phyloP scores from a whole-genome alignment of 1,284 basidiomycete genomes.

The Entoloma clypeatum region DNA sequence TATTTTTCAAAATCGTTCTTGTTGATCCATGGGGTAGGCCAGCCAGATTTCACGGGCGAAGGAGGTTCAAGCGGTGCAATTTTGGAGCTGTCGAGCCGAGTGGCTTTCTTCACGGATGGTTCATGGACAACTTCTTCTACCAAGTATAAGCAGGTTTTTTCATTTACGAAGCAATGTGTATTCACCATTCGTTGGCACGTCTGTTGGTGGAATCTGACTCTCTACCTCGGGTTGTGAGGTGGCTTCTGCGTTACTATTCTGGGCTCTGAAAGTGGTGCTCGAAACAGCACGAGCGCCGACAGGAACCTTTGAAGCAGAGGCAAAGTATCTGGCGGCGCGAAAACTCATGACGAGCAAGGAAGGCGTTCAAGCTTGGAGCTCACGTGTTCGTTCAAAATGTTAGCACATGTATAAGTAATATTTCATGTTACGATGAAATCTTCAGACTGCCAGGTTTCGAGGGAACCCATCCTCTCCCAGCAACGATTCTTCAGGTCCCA shows the following conservation, averaged over 20 bases:
- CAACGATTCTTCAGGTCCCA: slow-evolving; percentile 53
- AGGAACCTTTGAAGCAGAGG: slow-evolving; percentile 1
- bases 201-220: too few relatives aligned
- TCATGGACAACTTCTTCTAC: not conserved
- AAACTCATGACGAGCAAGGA: slow-evolving; percentile 7
- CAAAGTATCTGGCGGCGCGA: slow-evolving; percentile 4
- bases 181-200: too few relatives aligned
- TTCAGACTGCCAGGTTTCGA: slow-evolving; percentile 31
- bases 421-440: slow-evolving; percentile 7
- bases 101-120: not conserved
- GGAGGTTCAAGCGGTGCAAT: slow-evolving; percentile 15
- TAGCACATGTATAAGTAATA: slow-evolving; percentile 5
- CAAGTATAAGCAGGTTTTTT: not conserved
- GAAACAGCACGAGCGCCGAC: not conserved
- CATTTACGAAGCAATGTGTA: too few relatives aligned
- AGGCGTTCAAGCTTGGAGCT: not conserved
- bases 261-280: not conserved
- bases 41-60: slow-evolving; percentile 10
- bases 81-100: not conserved
- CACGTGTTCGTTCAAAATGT: not conserved
- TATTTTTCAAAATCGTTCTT: slow-evolving; percentile 20
- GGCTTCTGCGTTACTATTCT: not conserved
- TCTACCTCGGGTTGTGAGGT: too few relatives aligned
- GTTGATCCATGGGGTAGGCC: slow-evolving; percentile 24
- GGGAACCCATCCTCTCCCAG: slow-evolving; percentile 59